Percentiles rank a stretch among this genome's conserved stretches.
Conservation (phyloP, 139 green algal species). For the Volvox africanus region DNA sequence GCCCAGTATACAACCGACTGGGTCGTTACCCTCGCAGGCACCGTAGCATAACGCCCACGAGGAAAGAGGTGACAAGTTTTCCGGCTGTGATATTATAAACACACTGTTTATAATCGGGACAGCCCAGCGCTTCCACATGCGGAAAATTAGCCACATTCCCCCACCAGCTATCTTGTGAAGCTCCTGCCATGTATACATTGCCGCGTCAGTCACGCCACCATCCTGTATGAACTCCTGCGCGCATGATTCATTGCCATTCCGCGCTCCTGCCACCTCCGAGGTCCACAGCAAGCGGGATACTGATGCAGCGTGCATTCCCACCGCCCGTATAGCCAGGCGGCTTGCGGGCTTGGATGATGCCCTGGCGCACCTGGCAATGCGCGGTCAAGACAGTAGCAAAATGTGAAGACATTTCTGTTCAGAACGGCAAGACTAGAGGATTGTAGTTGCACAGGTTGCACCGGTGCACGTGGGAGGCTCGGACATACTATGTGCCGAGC, state of each 20-base stretch:
- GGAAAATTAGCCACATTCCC: neutral
- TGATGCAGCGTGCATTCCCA: slow-evolving; percentile 53
- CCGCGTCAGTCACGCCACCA: neutral
- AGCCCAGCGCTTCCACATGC: neutral
- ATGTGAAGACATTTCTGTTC: too few relatives aligned
- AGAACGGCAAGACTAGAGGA: too few relatives aligned
- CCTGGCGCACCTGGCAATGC: slow-evolving; percentile 34
- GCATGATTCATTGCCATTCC: slow-evolving; percentile 49
- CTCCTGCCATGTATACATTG: neutral
- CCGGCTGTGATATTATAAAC: too few relatives aligned
- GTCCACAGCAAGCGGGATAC: slow-evolving; percentile 60
- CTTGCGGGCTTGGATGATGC: slow-evolving; percentile 38
- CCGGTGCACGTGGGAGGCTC: too few relatives aligned
- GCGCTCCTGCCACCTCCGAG: slow-evolving; percentile 26
- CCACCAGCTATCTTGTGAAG: neutral
- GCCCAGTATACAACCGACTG: too few relatives aligned
- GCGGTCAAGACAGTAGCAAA: too few relatives aligned
- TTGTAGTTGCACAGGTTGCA: too few relatives aligned
- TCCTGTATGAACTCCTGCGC: neutral
- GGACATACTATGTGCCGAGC: too few relatives aligned
- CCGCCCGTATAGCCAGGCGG: slow-evolving; percentile 55
- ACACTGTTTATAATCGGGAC: neutral
- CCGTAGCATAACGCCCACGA: neutral
- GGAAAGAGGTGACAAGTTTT: too few relatives aligned
- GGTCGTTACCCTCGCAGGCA: too few relatives aligned